phyloP scores from a whole-genome alignment of 805 yeast species.

The Lachancea quebecensis region DNA sequence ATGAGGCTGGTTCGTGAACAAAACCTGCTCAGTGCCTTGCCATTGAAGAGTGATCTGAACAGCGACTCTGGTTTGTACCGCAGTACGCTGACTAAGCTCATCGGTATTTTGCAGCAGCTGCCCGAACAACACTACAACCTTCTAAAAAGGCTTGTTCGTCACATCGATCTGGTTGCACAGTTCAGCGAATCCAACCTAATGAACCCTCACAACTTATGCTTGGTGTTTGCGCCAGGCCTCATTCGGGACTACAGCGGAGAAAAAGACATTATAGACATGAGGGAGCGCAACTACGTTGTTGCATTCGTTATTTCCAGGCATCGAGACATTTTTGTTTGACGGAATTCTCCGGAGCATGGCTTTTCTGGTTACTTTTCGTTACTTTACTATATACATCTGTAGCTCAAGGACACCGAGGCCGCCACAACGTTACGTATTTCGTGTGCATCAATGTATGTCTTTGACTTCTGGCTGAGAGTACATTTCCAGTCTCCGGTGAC shows the following conservation, averaged over 20 bases:
- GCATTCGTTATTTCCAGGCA: conserved; percentile 59
- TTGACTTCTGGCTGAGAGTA: conserved; percentile 65
- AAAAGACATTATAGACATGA: conserved; percentile 80
- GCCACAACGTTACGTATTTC: background rate
- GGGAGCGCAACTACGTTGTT: conserved; percentile 66
- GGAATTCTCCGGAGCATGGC: background rate
- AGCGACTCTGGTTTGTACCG: conserved; percentile 6
- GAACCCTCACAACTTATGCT: conserved; percentile 76
- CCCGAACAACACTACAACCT: conserved; percentile 65
- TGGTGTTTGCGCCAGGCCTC: conserved; percentile 92
- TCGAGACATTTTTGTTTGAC: conserved; percentile 13
- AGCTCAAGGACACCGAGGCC: no score
- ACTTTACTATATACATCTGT: no score
- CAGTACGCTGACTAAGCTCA: conserved; percentile 35
- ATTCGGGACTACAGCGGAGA: conserved; percentile 74
- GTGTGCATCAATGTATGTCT: conserved; percentile 42
- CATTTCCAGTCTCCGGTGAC: conserved; percentile 65
- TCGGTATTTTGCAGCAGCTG: conserved; percentile 40
- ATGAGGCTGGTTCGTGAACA: conserved; percentile 44
- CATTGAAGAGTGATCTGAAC: conserved; percentile 14
- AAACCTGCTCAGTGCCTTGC: conserved; percentile 16
- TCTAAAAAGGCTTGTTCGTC: conserved; percentile 51
- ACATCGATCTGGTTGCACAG: conserved; percentile 53
- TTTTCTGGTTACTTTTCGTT: no score
- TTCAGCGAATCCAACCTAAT: conserved; percentile 60